Evolutionary conservation across 805 yeast species (phyloP), one percentile per base, ranked within the genome.

Genomic region (Candida nitratophila): DNA sequence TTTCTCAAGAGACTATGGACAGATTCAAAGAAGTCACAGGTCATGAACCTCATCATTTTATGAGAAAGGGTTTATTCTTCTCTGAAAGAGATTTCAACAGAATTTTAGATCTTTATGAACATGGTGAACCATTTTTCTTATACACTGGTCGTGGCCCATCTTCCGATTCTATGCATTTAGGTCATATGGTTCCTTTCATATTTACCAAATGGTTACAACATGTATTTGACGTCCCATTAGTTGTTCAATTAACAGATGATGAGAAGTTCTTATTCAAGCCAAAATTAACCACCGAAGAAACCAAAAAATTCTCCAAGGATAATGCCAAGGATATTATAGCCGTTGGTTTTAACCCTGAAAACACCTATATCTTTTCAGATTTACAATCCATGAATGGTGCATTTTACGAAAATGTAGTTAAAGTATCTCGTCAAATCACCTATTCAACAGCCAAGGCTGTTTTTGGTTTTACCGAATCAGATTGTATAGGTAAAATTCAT

Each of bases 81-180:
- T 81, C 91, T 30, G 96, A 90, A 64, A 77, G 99, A 68, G 93
- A 86, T 64, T 81, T 86, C 60, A 66, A 61, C 56, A 77, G 69
- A 55, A 93, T 91, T 57, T 73, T 91, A 59, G 95, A 86, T 60
- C 66, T 89, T 53, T 88, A 93, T 64, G 98, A 93, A 68, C 86
- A 85, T 59, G 96, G 96, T 19, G 88, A 93, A 66, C 96, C 90
- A 27, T 93, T 93, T 66, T 93, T 91, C 70, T 69, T 93, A 49
- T 93, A 93, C 64, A 93, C 99, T 15, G 99, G 99, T 34, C 79
- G 99, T 64, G 99, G 99, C 5, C 98, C 99, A 32, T 86, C 96
- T 1, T 79, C 90, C 36, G 96, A 84, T 55, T 83, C 93, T 19
- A 83, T 93, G 86, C 99, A 93, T 63, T 73, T 93, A 69, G 99